Base-by-base conservation (phyloP, 208 protist species). In the Acanthamoeba castellanii region DNA sequence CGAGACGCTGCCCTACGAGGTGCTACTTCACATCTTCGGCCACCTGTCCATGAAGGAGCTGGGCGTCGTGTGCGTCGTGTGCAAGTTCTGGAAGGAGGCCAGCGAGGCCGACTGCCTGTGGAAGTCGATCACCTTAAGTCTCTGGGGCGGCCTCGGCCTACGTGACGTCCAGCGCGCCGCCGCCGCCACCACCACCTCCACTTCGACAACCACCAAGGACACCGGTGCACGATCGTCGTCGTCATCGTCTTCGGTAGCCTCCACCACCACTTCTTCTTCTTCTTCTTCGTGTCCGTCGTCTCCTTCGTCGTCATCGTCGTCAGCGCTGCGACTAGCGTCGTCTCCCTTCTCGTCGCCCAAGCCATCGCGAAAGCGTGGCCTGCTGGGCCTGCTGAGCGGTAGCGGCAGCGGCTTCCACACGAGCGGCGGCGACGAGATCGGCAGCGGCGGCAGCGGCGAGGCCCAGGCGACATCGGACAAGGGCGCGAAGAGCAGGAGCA, bases 91-190 rank as follows among this genome's bases (percentile, higher is more conserved):
- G 74, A 82, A 82, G 32, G 74, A 82, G 74, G 74, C 37, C 34
- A 82, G 74, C 74, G 74, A 82, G 74, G 74, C 74, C 74, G 74
- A 82, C 37, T 82, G 74, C 30, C 42, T 82, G 74, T 82, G 74
- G 74, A 82, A 82, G 30, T 82, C 74, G 25, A 82, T 82, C n/a
- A 82, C 74, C 7, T 37, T 82, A 9, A 82, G 37, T 37, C 74
- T 82, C 42, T 82, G 74, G 74, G 74, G 74, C 37, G 74, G 74
- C 9, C 74, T 82, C 18, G 74, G 74, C 37, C 74, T 82, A 82
- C 74, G 74, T 13, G 74, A 82, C 20, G 74, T 82, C 13, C 74
- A 82, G 37, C 74, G 74, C 20, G 74, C 74, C 30, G 30, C 74
- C 2, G 66, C 66, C 9, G 4, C 50, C 0, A 57, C 50, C 50